Evolutionary conservation across 1,139 yeast species (phyloP), one percentile per base, ranked within the genome.

Genomic region (Blastobotrys raffinosifermentans): DNA sequence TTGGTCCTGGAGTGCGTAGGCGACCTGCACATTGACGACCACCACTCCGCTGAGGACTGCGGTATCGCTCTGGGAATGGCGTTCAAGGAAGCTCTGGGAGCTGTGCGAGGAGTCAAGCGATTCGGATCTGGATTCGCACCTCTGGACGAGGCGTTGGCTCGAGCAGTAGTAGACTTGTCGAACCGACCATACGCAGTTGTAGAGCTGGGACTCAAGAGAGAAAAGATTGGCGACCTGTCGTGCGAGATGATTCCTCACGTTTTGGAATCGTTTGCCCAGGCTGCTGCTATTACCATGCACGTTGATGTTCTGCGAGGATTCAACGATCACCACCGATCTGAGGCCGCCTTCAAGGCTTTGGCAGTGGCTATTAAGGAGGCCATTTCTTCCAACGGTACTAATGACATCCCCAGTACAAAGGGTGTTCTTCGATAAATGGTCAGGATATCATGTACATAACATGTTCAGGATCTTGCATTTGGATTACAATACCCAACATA

Each of bases 171-270:
- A 5, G 98, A 91, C 55, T 70, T 91, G 47, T 84, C 95, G 20
- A 87, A 87, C 61, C 72, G 98, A 50, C 97, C 98, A 1, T 87
- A 66, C 60, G 94, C 96, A 0, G 93, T 85, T 15, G 72, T 87
- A 26, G 96, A 91, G 32, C 69, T 91, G 45, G 96, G 96, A 0
- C 72, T 91, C 53, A 83, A 82, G 60, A 73, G 98, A 48, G 98
- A 91, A 58, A 86, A 81, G 60, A 80, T 91, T 48, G 98, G 98
- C 35, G 94, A 85, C 55, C 71, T 91, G 41, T 78, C 91, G 19
- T 77, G 93, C 53, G 98, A 91, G 64, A 91, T 91, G 98, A 83
- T 91, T 47, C 96, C 97, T 19, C 98, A 91, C 61, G 93, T 91
- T 31, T 61, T 91, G 47, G 95, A 87, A 61, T 82, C 94, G 52